Evolutionary conservation across 805 yeast genomes (phyloP).

Genomic region (Sungouiella blattae): DNA sequence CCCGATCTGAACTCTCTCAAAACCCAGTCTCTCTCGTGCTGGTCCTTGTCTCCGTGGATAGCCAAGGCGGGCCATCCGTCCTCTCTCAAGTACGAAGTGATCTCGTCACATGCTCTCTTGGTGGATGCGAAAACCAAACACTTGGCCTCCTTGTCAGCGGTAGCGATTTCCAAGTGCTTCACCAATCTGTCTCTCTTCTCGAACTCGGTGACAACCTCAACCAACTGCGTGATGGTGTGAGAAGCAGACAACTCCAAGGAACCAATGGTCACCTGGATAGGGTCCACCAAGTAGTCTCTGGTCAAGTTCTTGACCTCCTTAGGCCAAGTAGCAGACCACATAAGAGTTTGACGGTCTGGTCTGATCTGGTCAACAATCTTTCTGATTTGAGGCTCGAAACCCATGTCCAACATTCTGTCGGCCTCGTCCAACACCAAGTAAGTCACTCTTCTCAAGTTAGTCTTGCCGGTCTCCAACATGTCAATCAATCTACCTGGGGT

Average conservation of each 20-base stretch:
- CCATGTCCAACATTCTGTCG: conserved; percentile 99
- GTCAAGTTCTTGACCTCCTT: conserved; percentile 94
- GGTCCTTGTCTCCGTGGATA: conserved; percentile 97
- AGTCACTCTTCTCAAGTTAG: conserved; percentile 93
- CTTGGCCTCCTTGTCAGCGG: conserved; percentile 68
- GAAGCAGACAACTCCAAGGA: conserved; percentile 95
- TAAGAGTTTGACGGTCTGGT: conserved; percentile 98
- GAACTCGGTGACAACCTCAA: conserved; percentile 86
- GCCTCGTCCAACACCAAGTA: conserved; percentile 98
- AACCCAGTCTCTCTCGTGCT: conserved; percentile 98
- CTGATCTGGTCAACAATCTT: conserved; percentile 97
- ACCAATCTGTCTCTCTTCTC: conserved; percentile 91
- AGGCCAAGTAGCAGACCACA: conserved; percentile 99
- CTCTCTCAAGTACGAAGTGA: conserved; percentile 84
- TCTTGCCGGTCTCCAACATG: conserved; percentile 92
- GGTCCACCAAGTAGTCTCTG: conserved; percentile 84
- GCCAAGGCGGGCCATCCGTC: conserved; percentile 99
- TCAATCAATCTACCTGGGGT: conserved; percentile 99
- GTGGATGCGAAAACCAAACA: conserved; percentile 91
- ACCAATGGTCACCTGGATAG: conserved; percentile 95
- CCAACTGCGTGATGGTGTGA: conserved; percentile 89
- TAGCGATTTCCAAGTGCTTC: conserved; percentile 79
- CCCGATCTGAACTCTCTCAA: conserved; percentile 88
- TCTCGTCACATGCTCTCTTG: conserved; percentile 95
- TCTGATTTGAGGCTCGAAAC: conserved; percentile 99